Conservation (phyloP, 306 rosid species). For the Castanea mollissima region DNA sequence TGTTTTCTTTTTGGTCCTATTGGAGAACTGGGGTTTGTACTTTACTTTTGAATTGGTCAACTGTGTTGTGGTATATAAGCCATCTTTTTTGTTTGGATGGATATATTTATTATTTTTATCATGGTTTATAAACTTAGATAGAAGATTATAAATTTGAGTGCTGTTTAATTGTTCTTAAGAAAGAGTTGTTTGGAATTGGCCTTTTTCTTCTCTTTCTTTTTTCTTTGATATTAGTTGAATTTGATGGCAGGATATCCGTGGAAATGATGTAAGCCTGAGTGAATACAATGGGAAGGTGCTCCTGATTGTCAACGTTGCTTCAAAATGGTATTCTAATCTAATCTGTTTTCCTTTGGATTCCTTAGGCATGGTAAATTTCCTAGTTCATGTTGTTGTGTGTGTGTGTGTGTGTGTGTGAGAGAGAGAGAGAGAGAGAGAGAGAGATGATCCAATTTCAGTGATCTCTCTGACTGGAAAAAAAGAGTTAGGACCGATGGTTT, state of each 20-base stretch:
- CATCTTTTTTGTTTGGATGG: not conserved
- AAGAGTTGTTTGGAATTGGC: not conserved
- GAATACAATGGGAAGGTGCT: conserved; percentile 73
- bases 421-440: too few relatives aligned
- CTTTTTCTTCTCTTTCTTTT: not conserved
- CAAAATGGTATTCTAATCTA: conserved; percentile 58
- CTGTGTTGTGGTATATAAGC: not conserved
- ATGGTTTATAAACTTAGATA: not conserved
- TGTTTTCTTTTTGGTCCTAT: not conserved
- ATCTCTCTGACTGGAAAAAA: not conserved
- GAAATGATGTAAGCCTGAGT: conserved; percentile 69
- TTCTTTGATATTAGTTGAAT: conserved; percentile 21
- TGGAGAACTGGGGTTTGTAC: not conserved
- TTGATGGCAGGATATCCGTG: conserved; percentile 65
- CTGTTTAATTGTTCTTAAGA: not conserved
- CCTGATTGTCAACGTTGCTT: conserved; percentile 86
- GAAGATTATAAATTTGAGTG: not conserved
- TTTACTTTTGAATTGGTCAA: not conserved
- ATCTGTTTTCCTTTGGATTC: not conserved
- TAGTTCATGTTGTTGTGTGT: not conserved
- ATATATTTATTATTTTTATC: not conserved
- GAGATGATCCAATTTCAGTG: not conserved
- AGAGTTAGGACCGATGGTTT: not conserved
- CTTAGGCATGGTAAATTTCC: not conserved
- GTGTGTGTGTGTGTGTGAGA: not conserved